Conservation (phyloP, 2,329 filamentous ascomycete species). For the Sporothrix phasma region DNA sequence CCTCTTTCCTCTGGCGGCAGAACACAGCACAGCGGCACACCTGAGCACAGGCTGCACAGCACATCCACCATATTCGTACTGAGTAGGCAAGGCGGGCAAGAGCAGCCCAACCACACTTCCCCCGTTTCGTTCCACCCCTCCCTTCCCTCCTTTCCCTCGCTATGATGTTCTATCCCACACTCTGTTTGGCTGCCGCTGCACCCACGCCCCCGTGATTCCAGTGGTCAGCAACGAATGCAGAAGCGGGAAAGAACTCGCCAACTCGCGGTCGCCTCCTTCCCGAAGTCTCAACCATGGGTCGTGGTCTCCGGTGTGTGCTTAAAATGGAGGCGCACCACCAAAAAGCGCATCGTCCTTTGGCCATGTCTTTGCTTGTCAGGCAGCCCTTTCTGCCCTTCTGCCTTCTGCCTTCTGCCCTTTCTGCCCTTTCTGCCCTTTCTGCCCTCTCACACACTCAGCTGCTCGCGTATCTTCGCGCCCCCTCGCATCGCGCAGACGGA, state of each 20-base stretch:
- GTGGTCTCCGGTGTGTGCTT: no score
- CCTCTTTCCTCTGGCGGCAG: background rate
- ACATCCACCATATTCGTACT: no score
- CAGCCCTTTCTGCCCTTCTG: no score
- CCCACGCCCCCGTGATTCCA: background rate
- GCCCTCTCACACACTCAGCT: no score
- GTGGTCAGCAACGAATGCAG: background rate
- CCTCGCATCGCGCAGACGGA: background rate
- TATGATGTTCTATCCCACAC: background rate
- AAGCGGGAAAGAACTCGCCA: background rate
- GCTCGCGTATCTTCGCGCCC: background rate
- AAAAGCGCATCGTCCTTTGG: background rate
- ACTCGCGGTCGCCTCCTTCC: background rate
- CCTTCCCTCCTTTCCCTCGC: background rate
- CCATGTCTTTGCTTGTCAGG: background rate
- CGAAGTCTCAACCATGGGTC: background rate
- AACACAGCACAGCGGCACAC: constrained; percentile 7
- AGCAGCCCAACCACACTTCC: background rate
- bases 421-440: background rate
- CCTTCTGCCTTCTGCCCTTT: background rate
- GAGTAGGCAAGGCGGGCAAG: background rate
- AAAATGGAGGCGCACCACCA: background rate
- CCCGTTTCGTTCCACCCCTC: background rate
- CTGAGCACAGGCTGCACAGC: constrained; percentile 5
- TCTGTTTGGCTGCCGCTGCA: background rate